Evolutionary conservation across 2,329 filamentous ascomycete species (phyloP), one percentile per base, ranked within the genome.

Genomic region (Lasiodiplodia hormozganensis): DNA sequence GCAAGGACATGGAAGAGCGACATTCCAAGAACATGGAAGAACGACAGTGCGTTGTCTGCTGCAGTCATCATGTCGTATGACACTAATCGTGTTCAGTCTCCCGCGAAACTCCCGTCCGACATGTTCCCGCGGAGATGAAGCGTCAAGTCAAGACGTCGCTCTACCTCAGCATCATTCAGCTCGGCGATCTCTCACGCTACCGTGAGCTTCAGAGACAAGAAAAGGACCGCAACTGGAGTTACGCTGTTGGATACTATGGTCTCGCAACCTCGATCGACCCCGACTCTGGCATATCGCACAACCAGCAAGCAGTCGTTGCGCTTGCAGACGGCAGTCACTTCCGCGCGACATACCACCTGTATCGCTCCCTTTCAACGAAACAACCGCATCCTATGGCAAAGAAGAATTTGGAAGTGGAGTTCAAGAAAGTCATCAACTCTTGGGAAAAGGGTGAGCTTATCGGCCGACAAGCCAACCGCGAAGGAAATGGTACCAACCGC

Each of bases 141-240:
- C 82, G n/a, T 81, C 85, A 71, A 87, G 60, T 96, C 68, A 83
- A 93, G 51, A 82, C 85, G 68, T 94, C 93, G 3, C 97, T 92
- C 77, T 92, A 97, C 80, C 88, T 89, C 68, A 93, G 92, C 4
- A 85, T 98, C 67, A 90, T 97, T 69, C 93, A 91, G 72, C 87
- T 98, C 11, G 96, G 96, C 40, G 96, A 99, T 78, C 85, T 99
- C 58, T 92, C 92, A 62, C 89, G 96, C 71, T 99, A 97, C 80
- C 90, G 94, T 70, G 88, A 89, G 73, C 86, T 85, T 66, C 92
- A 95, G 76, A 84, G 92, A 69, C 89, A 90, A 69, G 86, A 86
- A 70, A 58, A 62, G 21, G 76, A 79, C 65, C 89, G 89, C 65
- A 92, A 91, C 73, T 96, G 92, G 84, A 91, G 91, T 31, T 88